These are phyloP conservation scores for Phascolomyces articulosus DNA, from an alignment of 371 early-diverging fungal genomes.

Conservation along the genomic window DNA sequence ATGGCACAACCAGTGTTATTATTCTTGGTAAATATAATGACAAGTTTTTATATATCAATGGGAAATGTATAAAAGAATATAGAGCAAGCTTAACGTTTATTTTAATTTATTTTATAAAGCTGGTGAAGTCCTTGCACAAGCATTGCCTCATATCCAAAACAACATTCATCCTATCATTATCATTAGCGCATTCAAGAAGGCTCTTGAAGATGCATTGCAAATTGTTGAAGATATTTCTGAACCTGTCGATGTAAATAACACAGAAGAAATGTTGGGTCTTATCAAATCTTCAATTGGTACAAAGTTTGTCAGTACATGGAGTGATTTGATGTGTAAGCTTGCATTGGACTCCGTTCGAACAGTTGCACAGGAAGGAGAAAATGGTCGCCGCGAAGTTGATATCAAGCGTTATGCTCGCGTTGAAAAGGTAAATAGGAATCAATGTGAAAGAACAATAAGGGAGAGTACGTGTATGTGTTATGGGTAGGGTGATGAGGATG, in stretches of 20 bases:
- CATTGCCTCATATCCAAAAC: slow-evolving; percentile 94
- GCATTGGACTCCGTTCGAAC: slow-evolving; percentile 96
- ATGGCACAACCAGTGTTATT: slow-evolving; percentile 99
- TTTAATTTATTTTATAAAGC: slow-evolving; percentile 57
- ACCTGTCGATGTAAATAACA: slow-evolving; percentile 83
- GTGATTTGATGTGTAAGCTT: slow-evolving; percentile 96
- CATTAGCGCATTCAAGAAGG: slow-evolving; percentile 91
- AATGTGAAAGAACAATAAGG: background rate
- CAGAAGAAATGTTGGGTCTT: slow-evolving; percentile 87
- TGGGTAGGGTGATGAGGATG: no score
- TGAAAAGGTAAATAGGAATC: slow-evolving; percentile 79
- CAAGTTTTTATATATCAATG: no score
- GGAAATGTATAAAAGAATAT: background rate
- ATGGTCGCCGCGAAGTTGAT: slow-evolving; percentile 86
- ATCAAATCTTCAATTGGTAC: slow-evolving; percentile 96
- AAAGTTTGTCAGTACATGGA: slow-evolving; percentile 96
- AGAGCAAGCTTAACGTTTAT: background rate
- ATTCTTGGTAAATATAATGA: slow-evolving; percentile 80
- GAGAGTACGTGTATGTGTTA: background rate
- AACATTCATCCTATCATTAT: slow-evolving; percentile 99
- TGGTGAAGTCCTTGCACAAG: slow-evolving; percentile 93
- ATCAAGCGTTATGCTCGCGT: slow-evolving; percentile 98
- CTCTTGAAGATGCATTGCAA: slow-evolving; percentile 89
- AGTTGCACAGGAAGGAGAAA: slow-evolving; percentile 80
- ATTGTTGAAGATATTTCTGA: slow-evolving; percentile 85